Percentiles rank a stretch among this genome's conserved stretches.
phyloP scores from a whole-genome alignment of 805 yeast genomes.

The Lachancea waltii region DNA sequence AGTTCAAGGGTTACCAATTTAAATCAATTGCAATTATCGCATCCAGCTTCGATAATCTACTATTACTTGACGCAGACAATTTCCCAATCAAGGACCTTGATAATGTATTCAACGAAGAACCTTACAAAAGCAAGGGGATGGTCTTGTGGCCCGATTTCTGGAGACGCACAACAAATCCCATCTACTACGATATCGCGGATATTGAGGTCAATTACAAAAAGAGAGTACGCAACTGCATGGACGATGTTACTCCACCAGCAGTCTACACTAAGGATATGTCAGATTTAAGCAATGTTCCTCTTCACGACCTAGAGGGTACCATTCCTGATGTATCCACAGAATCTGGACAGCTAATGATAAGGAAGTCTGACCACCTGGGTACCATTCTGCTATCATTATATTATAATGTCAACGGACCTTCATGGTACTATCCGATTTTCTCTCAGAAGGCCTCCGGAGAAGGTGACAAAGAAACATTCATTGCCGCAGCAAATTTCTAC shows the following conservation, averaged over 20 bases:
- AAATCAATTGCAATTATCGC: constrained; percentile 68
- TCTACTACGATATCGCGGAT: constrained; percentile 48
- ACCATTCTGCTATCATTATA: constrained; percentile 55
- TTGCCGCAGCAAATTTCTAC: constrained; percentile 56
- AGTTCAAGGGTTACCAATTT: constrained; percentile 53
- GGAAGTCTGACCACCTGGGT: constrained; percentile 51
- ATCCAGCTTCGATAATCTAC: constrained; percentile 68
- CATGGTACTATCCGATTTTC: constrained; percentile 57
- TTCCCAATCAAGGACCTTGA: constrained; percentile 46
- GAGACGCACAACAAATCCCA: constrained; percentile 62
- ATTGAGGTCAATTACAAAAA: constrained; percentile 33
- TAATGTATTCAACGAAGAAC: constrained; percentile 37
- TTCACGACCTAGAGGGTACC: constrained; percentile 58
- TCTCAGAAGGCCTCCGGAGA: constrained; percentile 73
- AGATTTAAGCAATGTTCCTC: constrained; percentile 32
- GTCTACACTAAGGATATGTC: constrained; percentile 8
- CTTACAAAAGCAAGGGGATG: constrained; percentile 45
- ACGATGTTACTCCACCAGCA: constrained; percentile 18
- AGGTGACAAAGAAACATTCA: constrained; percentile 75
- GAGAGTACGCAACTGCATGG: constrained; percentile 29
- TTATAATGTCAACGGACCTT: constrained; percentile 62
- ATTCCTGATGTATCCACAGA: constrained; percentile 64
- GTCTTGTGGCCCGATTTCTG: constrained; percentile 75
- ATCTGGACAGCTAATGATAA: constrained; percentile 61
- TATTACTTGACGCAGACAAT: constrained; percentile 73